Percentiles rank a stretch among this genome's conserved stretches.
These are phyloP conservation scores for Lactarius deliciosus DNA, from an alignment of 768 basidiomycete genomes.

Conservation along the genomic window DNA sequence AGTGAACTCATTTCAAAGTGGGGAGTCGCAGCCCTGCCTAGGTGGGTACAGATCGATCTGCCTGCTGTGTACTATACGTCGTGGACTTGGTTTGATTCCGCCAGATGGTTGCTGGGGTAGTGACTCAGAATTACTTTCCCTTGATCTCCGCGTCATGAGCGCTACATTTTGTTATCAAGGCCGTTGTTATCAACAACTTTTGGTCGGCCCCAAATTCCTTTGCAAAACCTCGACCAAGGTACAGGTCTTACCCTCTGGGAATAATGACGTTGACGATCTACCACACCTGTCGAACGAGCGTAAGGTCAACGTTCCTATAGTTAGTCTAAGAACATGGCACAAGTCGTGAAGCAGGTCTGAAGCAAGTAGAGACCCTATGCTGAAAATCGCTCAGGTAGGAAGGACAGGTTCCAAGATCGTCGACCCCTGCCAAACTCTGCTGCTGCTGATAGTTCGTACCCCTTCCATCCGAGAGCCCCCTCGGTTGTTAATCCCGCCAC, in stretches of 20 bases:
- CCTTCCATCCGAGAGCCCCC: neutral
- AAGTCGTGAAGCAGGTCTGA: too few relatives aligned
- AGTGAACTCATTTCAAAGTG: constrained; percentile 42
- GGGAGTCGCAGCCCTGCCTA: neutral
- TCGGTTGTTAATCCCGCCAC: neutral
- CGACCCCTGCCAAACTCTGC: constrained; percentile 59
- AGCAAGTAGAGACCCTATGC: too few relatives aligned
- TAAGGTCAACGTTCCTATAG: constrained; percentile 83
- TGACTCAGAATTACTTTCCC: neutral
- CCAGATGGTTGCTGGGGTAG: constrained; percentile 64
- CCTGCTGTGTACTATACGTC: constrained; percentile 83
- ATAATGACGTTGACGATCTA: neutral
- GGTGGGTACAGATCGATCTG: neutral
- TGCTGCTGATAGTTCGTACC: constrained; percentile 73
- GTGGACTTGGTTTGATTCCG: constrained; percentile 95
- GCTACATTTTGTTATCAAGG: constrained; percentile 42
- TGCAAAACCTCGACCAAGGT: constrained; percentile 93
- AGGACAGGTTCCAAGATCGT: too few relatives aligned
- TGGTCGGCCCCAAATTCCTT: constrained; percentile 90
- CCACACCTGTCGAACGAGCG: constrained; percentile 66
- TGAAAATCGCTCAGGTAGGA: too few relatives aligned
- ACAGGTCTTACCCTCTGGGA: neutral
- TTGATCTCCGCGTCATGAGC: neutral
- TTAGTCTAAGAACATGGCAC: constrained; percentile 35
- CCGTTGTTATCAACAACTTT: constrained; percentile 78